Evolutionary conservation across 306 rosid genomes (phyloP), one percentile per base, ranked within the genome.

Genomic region (Cajanus cajan): DNA sequence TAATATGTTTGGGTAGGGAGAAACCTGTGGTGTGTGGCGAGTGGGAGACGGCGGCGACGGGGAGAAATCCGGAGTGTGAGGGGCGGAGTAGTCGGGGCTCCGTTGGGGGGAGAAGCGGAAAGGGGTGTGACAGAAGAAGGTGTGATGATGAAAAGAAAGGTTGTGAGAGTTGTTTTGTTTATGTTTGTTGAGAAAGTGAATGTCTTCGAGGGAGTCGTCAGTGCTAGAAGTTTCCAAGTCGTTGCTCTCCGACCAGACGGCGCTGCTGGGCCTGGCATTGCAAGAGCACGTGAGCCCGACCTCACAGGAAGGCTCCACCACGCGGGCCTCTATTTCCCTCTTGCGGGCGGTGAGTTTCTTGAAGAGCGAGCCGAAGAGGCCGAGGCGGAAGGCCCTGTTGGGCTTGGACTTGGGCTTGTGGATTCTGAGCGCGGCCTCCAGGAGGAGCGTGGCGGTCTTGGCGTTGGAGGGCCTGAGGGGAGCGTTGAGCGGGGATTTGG

Each of bases 401-500:
- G 85, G 18, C 2, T 24, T 22, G 5, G 64, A 18, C 8, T 28
- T 82, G 83, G 90, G 87, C 63, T 90, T 91, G 69, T 93, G 97
- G 77, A 93, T 93, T 83, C 89, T 85, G 34, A 90, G 68, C 14
- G 99, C 92, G 3, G 99, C 97, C 72, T 96, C 97, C 1, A 93
- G 92, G 34, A 96, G 96, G 37, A 93, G 66, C 28, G 94, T 76
- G 0, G 99, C 94, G 0, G 98, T 96, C 82, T 84, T 76, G 0
- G 97, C 81, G 74, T 88, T 90, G 36, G 96, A 87, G 33, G 86
- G 84, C 11, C 73, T 67, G 44, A 82, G 71, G 7, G 31, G 1
- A 28, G 96, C 3, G 97, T 89, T 0, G 86, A 93, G 89, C 0
- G 99, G 98, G 0, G 99, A 91, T 16, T 89, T 92, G 43, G 80